These are phyloP conservation scores for Brettanomyces custersianus DNA, from an alignment of 805 yeast species.

Conservation along the genomic window DNA sequence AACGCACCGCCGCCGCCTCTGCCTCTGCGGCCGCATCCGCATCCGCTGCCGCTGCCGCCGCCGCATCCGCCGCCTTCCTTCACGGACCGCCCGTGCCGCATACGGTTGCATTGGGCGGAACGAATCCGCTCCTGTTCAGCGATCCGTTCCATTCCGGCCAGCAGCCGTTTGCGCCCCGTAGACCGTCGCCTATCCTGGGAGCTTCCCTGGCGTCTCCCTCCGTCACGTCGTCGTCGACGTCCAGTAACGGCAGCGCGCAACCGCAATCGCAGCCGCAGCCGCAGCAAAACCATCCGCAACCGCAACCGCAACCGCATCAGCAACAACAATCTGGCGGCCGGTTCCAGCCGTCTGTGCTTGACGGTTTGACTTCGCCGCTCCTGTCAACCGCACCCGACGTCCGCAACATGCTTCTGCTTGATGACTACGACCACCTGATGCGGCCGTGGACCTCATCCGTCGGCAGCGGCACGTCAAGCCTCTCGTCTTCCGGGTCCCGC, in stretches of 20 bases:
- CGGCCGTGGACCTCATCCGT: constrained; percentile 2
- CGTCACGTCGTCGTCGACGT: background rate
- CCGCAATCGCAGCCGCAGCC: constrained; percentile 2
- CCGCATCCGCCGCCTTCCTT: constrained; percentile 16
- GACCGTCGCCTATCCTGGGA: too few species aligned
- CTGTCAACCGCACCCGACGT: background rate
- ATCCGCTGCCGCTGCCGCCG: constrained; percentile 32
- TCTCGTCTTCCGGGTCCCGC: constrained; percentile 2
- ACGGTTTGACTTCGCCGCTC: constrained; percentile 1
- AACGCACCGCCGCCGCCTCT: constrained; percentile 33
- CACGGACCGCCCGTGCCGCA: background rate
- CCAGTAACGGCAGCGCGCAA: background rate
- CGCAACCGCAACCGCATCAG: constrained; percentile 4
- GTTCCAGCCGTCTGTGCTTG: constrained; percentile 1
- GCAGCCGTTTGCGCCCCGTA: background rate
- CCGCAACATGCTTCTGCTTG: constrained; percentile 2
- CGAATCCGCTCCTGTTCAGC: constrained; percentile 63
- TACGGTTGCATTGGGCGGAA: background rate
- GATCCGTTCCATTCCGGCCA: constrained; percentile 53
- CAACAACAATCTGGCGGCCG: background rate
- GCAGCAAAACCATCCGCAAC: constrained; percentile 3
- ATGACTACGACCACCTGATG: constrained; percentile 1
- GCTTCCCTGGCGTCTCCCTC: background rate
- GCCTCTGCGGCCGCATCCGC: constrained; percentile 40
- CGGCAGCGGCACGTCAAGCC: background rate